These are phyloP conservation scores for Penicillium crystallinum DNA, from an alignment of 495 filamentous ascomycete species.

Conservation along the genomic window DNA sequence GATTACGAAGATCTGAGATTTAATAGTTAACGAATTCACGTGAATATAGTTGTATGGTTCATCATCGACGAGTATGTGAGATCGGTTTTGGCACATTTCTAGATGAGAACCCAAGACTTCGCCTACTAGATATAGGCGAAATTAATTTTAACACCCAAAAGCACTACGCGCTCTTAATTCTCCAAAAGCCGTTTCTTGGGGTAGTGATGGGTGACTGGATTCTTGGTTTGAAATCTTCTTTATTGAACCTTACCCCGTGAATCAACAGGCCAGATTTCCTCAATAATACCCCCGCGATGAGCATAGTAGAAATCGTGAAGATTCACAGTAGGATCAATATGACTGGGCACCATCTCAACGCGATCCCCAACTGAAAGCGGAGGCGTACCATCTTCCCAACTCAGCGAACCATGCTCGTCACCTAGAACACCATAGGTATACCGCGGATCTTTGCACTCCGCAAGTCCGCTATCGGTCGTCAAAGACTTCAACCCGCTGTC, in stretches of 20 bases:
- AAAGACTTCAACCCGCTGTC: conserved; percentile 35
- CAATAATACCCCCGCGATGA: conserved; percentile 27
- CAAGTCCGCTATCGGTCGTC: conserved; percentile 36
- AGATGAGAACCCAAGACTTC: no score
- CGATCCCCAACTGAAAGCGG: conserved; percentile 27
- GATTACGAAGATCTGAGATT: no score
- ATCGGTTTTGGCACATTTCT: no score
- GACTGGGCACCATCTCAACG: conserved; percentile 35
- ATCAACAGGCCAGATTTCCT: conserved; percentile 37
- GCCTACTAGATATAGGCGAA: no score
- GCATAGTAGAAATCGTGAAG: conserved; percentile 37
- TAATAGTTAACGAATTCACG: no score
- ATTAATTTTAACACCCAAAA: no score
- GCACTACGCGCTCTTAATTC: no score
- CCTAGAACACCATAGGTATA: conserved; percentile 32
- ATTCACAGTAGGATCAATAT: conserved; percentile 38
- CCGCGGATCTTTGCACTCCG: conserved; percentile 32
- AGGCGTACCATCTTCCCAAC: conserved; percentile 27
- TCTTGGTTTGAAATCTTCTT: background rate
- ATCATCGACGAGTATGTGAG: no score
- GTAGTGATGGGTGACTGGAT: no score
- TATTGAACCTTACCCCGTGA: conserved; percentile 38
- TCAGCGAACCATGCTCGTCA: conserved; percentile 34
- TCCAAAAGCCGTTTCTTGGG: no score
- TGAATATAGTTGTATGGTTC: no score